Evolutionary conservation across 208 protist species (phyloP), one percentile per base, ranked within the genome.

Genomic region (Crithidia brevicula): DNA sequence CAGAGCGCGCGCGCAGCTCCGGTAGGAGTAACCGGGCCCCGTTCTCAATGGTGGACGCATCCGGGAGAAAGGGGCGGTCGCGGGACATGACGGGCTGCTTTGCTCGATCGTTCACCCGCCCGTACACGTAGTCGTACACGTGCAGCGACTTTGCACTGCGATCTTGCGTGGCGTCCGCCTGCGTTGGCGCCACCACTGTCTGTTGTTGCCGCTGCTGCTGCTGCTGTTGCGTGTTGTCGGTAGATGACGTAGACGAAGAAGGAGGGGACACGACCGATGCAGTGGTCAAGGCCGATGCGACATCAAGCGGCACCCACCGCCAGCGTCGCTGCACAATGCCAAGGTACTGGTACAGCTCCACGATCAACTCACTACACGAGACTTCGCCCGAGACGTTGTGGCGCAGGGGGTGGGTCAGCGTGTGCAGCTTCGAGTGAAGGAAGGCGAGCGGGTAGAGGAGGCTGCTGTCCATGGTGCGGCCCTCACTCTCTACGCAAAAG

Each of bases 291-390:
- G 57, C 42, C 22, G 71, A 30, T 3, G 20, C 45, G 1, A n/a
- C 40, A n/a, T 46, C 43, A 20, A 84, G 42, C 1, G 72, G 74
- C 18, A 79, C 82, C 76, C 79, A 85, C 28, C 76, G 77, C 73
- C 75, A 79, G 60, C 57, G 72, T 0, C 67, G 64, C 62, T 74
- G 71, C 25, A 92, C 53, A 9, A 95, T 56, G 9, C 81, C 86
- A 15, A 91, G 77, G 28, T 74, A 49, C 60, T 95, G 82, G 36
- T 89, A 92, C 33, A 95, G 72, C 38, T 90, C 80, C 49, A 86
- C 74, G 52, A 93, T 85, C 22, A 95, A 51, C 69, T 92, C 79
- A 23, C 72, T 79, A 51, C 86, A 92, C 30, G 77, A 81, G 15
- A 92, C 65, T 42, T 89, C 79, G 15, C 33, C 64, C 27, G 65